Conservation (phyloP, 2,329 filamentous ascomycete species). For the Calonectria pseudoreteaudii region DNA sequence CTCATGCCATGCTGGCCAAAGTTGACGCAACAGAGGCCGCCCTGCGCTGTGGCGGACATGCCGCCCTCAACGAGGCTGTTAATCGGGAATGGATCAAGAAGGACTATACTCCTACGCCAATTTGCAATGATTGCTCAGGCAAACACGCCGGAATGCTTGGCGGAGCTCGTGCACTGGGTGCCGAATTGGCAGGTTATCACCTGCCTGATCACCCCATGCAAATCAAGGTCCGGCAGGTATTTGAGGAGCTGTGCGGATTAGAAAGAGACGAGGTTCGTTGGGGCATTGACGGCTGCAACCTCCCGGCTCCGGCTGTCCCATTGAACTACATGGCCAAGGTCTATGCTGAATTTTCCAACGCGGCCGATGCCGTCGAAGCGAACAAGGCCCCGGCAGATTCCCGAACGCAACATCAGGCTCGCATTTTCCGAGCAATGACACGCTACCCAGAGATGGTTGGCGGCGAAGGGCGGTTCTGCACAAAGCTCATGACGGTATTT, state of each 20-base stretch:
- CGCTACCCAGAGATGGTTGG: slow-evolving; percentile 56
- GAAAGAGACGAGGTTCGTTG: slow-evolving; percentile 48
- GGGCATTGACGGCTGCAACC: slow-evolving; percentile 60
- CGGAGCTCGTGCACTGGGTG: slow-evolving; percentile 52
- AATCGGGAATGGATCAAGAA: slow-evolving; percentile 53
- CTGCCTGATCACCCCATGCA: slow-evolving; percentile 53
- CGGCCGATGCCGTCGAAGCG: slow-evolving; percentile 35
- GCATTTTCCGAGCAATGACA: slow-evolving; percentile 57
- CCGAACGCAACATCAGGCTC: slow-evolving; percentile 43
- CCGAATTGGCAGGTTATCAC: slow-evolving; percentile 49
- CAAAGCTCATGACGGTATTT: slow-evolving; percentile 55
- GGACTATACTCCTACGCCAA: slow-evolving; percentile 50
- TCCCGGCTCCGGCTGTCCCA: slow-evolving; percentile 57
- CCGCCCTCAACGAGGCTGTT: slow-evolving; percentile 48
- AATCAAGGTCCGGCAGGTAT: slow-evolving; percentile 47
- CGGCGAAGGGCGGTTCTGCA: slow-evolving; percentile 60
- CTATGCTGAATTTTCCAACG: slow-evolving; percentile 52
- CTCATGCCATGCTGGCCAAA: slow-evolving; percentile 52
- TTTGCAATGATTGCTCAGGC: slow-evolving; percentile 61
- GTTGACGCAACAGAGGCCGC: slow-evolving; percentile 48
- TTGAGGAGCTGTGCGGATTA: slow-evolving; percentile 51
- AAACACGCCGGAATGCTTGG: slow-evolving; percentile 62
- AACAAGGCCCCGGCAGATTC: neutral
- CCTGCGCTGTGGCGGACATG: slow-evolving; percentile 57
- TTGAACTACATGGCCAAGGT: slow-evolving; percentile 50